Evolutionary conservation across 768 basidiomycete species (phyloP).

Genomic region (Lentinula aciculospora): DNA sequence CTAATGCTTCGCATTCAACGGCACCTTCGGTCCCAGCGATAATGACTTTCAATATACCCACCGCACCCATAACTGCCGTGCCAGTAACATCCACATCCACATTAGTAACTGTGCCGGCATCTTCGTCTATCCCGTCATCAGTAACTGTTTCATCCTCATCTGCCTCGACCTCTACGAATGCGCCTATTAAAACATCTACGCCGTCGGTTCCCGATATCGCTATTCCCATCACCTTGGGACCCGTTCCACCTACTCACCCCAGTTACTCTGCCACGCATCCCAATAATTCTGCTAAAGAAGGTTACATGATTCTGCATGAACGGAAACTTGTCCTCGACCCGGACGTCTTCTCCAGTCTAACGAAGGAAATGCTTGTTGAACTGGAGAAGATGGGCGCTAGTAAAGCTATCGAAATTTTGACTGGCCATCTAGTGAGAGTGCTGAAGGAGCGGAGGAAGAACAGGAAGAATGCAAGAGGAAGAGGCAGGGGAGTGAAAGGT

Average conservation of each 20-base stretch:
- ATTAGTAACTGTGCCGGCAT: conserved; percentile 1
- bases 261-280: conserved; percentile 40
- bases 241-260: conserved; percentile 61
- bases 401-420: conserved; percentile 75
- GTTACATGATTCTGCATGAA: conserved; percentile 77
- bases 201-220: conserved; percentile 45
- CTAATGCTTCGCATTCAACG: conserved; percentile 17
- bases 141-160: conserved; percentile 5
- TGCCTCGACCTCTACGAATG: conserved; percentile 16
- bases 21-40: conserved; percentile 12
- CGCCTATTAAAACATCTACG: conserved; percentile 22
- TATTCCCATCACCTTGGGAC: conserved; percentile 73
- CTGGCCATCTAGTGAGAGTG: conserved; percentile 79
- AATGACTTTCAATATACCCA: conserved; percentile 11
- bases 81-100: conserved; percentile 5
- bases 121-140: neutral
- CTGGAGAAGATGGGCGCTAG: conserved; percentile 78
- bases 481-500: conserved; percentile 24
- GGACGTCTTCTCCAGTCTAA: conserved; percentile 73
- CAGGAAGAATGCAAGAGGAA: conserved; percentile 36
- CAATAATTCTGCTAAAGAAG: conserved; percentile 46
- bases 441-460: conserved; percentile 65
- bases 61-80: conserved; percentile 8
- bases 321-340: conserved; percentile 83
- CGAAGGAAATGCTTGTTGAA: conserved; percentile 65